Evolutionary conservation across 2,329 filamentous ascomycete genomes (phyloP).

Genomic region (Sporothrix variecibatus): DNA sequence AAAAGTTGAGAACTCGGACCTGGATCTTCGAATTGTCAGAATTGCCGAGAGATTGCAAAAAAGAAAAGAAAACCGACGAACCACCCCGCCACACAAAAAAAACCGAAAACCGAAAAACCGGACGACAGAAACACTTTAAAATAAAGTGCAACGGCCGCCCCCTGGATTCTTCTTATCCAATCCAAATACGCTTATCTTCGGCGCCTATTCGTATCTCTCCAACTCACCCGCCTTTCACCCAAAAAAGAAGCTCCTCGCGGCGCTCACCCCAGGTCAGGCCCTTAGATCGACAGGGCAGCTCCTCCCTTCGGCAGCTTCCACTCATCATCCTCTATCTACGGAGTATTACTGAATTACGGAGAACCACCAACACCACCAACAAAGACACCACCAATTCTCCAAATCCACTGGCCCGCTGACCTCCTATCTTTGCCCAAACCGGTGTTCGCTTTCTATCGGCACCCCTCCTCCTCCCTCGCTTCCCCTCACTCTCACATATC

Average conservation of each 20-base stretch:
- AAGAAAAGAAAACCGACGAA: neutral
- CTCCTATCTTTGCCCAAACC: constrained; percentile 20
- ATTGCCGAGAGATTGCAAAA: neutral
- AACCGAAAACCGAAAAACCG: neutral
- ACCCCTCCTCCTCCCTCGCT: constrained; percentile 5
- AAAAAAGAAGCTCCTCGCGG: neutral
- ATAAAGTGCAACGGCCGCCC: neutral
- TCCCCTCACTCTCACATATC: neutral
- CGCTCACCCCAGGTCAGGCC: constrained; percentile 1
- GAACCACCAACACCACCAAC: neutral
- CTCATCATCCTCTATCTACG: constrained; percentile 3
- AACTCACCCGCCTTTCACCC: neutral
- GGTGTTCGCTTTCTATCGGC: constrained; percentile 20
- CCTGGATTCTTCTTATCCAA: constrained; percentile 9
- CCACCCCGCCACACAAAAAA: neutral
- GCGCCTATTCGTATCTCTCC: constrained; percentile 12
- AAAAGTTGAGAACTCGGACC: neutral
- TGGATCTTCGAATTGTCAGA: neutral
- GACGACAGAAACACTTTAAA: neutral
- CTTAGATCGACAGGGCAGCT: constrained; percentile 23
- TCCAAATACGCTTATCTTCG: constrained; percentile 18
- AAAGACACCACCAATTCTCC: neutral
- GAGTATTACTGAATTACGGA: neutral
- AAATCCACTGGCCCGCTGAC: constrained; percentile 11
- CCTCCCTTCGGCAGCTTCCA: constrained; percentile 20